These are phyloP conservation scores for Wickerhamiella sergipiensis DNA, from an alignment of 805 yeast genomes.

Conservation along the genomic window DNA sequence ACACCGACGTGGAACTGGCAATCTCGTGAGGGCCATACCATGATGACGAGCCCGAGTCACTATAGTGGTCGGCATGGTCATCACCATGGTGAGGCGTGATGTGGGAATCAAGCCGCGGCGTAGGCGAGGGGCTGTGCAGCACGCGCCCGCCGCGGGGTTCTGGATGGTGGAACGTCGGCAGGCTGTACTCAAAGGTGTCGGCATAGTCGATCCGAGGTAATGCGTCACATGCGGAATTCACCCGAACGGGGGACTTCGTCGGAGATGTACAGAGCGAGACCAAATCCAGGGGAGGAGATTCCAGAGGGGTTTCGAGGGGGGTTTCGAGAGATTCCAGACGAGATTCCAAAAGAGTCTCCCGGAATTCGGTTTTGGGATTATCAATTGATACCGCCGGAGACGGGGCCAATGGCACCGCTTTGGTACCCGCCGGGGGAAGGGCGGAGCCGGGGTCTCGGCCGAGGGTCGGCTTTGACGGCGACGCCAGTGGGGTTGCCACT, in stretches of 20 bases:
- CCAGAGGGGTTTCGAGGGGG: not conserved
- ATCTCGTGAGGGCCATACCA: not conserved
- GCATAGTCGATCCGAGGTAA: not conserved
- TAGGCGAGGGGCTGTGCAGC: not conserved
- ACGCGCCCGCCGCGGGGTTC: not conserved
- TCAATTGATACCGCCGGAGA: too few species aligned
- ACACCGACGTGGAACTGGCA: constrained; percentile 2
- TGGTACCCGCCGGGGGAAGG: not conserved
- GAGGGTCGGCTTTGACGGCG: not conserved
- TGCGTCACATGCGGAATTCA: not conserved
- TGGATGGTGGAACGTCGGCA: not conserved
- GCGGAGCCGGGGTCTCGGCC: not conserved
- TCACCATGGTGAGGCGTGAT: not conserved
- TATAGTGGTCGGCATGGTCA: not conserved
- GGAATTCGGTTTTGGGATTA: too few species aligned
- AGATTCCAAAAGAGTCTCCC: too few species aligned
- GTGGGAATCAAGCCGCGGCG: not conserved
- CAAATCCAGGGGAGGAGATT: not conserved
- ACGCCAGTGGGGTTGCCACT: not conserved
- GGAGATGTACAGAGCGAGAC: not conserved
- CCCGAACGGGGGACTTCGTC: not conserved
- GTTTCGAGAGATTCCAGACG: too few species aligned
- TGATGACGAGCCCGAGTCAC: not conserved
- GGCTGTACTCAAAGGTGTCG: not conserved
- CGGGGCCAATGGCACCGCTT: not conserved